Conservation (phyloP, 2,329 filamentous ascomycete species). For the Pleomassaria siparia region DNA sequence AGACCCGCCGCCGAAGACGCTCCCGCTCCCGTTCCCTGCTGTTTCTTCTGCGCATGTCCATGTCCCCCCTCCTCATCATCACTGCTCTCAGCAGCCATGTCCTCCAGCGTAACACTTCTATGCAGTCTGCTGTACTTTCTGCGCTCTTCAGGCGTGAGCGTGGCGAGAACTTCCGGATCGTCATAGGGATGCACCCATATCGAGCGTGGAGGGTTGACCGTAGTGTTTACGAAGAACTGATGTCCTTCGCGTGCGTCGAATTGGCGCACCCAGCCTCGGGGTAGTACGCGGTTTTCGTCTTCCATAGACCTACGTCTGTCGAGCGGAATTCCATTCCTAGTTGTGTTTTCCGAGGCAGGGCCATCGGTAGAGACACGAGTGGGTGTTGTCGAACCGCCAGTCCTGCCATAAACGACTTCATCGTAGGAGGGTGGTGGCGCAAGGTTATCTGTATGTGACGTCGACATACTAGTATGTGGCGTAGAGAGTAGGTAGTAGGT, state of each 20-base stretch:
- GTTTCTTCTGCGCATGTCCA: constrained; percentile 6
- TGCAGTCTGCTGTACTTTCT: constrained; percentile 47
- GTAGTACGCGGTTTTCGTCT: constrained; percentile 58
- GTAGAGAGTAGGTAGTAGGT: neutral
- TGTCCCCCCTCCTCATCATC: constrained; percentile 29
- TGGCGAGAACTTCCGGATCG: constrained; percentile 56
- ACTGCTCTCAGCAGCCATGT: constrained; percentile 48
- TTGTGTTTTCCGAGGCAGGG: constrained; percentile 31
- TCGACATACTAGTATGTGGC: constrained; percentile 25
- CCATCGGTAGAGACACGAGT: constrained; percentile 35
- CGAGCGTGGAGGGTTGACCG: constrained; percentile 54
- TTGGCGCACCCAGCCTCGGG: constrained; percentile 58
- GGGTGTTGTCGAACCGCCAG: constrained; percentile 14
- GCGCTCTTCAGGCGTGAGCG: constrained; percentile 53
- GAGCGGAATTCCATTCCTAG: constrained; percentile 57
- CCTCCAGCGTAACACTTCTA: constrained; percentile 43
- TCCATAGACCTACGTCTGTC: constrained; percentile 61
- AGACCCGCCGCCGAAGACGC: constrained; percentile 2
- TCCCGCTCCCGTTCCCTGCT: constrained; percentile 8
- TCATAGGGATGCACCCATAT: constrained; percentile 66
- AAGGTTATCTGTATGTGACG: constrained; percentile 15
- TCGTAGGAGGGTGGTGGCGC: constrained; percentile 40
- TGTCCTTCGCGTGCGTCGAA: constrained; percentile 58
- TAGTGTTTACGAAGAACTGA: constrained; percentile 66
- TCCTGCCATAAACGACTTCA: constrained; percentile 25